Evolutionary conservation across 768 basidiomycete species (phyloP).

Genomic region (Leucocoprinus leucothites): DNA sequence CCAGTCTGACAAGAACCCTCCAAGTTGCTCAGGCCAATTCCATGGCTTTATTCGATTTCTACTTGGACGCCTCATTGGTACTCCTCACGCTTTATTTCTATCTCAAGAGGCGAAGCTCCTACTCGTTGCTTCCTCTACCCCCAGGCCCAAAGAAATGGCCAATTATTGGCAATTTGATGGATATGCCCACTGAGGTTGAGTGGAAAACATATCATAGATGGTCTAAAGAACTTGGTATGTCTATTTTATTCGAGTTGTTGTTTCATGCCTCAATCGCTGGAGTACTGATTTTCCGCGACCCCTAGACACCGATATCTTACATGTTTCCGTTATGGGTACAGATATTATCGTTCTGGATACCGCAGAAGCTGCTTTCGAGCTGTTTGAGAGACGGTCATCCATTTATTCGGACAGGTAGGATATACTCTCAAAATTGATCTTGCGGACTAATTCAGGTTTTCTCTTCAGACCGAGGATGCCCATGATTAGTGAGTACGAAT

Average conservation of each 20-base stretch:
- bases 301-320: constrained; percentile 27
- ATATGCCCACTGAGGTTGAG: constrained; percentile 32
- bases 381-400: constrained; percentile 38
- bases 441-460: neutral
- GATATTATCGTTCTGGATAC: constrained; percentile 31
- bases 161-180: constrained; percentile 36
- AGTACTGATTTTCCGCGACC: too few species aligned
- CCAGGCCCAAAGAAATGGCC: constrained; percentile 40
- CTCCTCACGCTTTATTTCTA: constrained; percentile 19
- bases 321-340: constrained; percentile 24
- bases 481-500: constrained; percentile 15
- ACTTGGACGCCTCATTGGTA: constrained; percentile 13
- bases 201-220: constrained; percentile 37
- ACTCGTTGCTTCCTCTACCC: constrained; percentile 30
- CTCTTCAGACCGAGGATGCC: constrained; percentile 15
- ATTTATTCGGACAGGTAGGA: constrained; percentile 36
- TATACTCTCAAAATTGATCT: neutral
- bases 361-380: constrained; percentile 32
- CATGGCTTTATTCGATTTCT: constrained; percentile 14
- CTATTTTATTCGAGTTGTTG: neutral
- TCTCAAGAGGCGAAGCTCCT: constrained; percentile 11
- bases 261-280: neutral
- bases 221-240: constrained; percentile 34
- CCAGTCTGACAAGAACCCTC: too few species aligned
- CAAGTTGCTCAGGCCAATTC: too few species aligned